A percentile compares a stretch with the other conserved stretches of the same genome.
Conservation (phyloP, 768 basidiomycete species). For the Panaeolus papilionaceus region DNA sequence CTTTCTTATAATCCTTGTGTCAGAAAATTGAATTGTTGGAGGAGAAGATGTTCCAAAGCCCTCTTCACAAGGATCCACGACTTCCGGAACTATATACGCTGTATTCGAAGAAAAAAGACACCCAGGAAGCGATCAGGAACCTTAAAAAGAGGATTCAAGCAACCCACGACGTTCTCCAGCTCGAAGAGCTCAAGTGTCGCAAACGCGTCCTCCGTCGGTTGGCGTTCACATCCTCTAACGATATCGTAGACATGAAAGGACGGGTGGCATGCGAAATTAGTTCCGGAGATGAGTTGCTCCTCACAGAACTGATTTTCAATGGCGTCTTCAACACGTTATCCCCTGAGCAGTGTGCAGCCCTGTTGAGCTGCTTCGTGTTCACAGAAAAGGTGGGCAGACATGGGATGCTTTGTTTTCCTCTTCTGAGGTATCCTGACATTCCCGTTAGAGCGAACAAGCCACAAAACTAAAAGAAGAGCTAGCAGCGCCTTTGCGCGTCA, state of each 20-base stretch:
- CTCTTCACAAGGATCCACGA: slow-evolving; percentile 78
- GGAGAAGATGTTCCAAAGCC: slow-evolving; percentile 79
- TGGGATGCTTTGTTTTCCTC: too few species aligned
- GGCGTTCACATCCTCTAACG: slow-evolving; percentile 86
- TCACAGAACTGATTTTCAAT: slow-evolving; percentile 98
- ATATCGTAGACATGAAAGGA: slow-evolving; percentile 98
- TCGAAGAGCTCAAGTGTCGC: slow-evolving; percentile 95
- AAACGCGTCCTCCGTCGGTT: slow-evolving; percentile 93
- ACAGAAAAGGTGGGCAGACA: slow-evolving; percentile 78
- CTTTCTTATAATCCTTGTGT: background rate
- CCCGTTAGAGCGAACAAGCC: slow-evolving; percentile 76
- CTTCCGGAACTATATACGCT: slow-evolving; percentile 83
- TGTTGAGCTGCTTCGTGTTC: slow-evolving; percentile 99
- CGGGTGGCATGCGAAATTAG: slow-evolving; percentile 98
- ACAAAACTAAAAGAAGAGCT: slow-evolving; percentile 93
- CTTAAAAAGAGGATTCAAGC: slow-evolving; percentile 88
- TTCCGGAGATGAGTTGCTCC: slow-evolving; percentile 92
- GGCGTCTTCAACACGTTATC: slow-evolving; percentile 90
- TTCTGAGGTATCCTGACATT: background rate
- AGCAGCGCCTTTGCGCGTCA: slow-evolving; percentile 87
- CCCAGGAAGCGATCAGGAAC: slow-evolving; percentile 70
- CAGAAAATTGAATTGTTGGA: slow-evolving; percentile 95
- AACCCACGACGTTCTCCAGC: slow-evolving; percentile 91
- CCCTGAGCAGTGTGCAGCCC: slow-evolving; percentile 91
- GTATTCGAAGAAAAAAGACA: slow-evolving; percentile 78